Evolutionary conservation across 345 rosid genomes (phyloP).

Genomic region (Barbarea vulgaris): DNA sequence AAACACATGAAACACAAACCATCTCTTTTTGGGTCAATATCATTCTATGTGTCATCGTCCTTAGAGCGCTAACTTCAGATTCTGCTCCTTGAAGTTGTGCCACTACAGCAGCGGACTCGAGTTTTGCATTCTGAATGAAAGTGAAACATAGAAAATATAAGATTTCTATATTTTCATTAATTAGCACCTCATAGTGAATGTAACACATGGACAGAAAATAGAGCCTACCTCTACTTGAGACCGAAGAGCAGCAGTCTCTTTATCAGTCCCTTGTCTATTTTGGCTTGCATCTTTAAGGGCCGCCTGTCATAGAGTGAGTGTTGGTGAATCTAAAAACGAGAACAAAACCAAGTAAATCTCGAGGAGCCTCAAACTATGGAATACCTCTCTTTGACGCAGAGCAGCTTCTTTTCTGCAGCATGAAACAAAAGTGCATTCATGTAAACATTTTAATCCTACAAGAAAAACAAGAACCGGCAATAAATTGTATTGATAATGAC

Average conservation of each 20-base stretch:
- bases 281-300: slow-evolving; percentile 86
- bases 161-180: not conserved
- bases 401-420: slow-evolving; percentile 92
- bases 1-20: slow-evolving; percentile 58
- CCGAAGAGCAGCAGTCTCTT: slow-evolving; percentile 64
- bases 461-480: not conserved
- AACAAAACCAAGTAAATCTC: slow-evolving; percentile 5
- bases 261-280: slow-evolving; percentile 59
- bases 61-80: slow-evolving; percentile 77
- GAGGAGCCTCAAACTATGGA: slow-evolving; percentile 7
- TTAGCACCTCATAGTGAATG: slow-evolving; percentile 11
- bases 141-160: slow-evolving; percentile 38
- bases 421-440: slow-evolving; percentile 28
- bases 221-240: slow-evolving; percentile 75
- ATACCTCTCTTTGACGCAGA: slow-evolving; percentile 95
- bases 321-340: slow-evolving; percentile 24
- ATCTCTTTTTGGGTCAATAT: slow-evolving; percentile 94
- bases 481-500: slow-evolving; percentile 15
- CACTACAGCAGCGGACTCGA: slow-evolving; percentile 54
- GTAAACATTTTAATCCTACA: slow-evolving; percentile 6
- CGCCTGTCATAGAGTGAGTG: slow-evolving; percentile 54
- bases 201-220: not conserved
- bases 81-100: slow-evolving; percentile 79
- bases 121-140: slow-evolving; percentile 65
- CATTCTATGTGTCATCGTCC: slow-evolving; percentile 96